Conservation (phyloP, 352 stramenopile species). For the Chrysophaeum taylorii region DNA sequence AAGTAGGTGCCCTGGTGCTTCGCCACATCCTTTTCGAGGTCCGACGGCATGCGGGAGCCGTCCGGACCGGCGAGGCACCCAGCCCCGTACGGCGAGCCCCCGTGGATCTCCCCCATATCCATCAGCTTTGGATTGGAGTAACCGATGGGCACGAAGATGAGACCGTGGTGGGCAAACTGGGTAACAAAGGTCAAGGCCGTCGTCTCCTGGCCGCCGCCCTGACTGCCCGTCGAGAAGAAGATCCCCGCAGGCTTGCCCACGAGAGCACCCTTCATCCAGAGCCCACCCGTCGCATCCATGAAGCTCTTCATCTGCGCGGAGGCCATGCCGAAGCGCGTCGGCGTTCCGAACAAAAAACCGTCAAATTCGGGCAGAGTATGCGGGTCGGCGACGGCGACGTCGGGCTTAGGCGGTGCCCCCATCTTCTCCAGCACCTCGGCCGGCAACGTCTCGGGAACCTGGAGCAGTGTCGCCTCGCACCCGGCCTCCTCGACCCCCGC, state of each 20-base stretch:
- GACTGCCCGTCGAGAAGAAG: conserved; percentile 66
- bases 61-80: conserved; percentile 65
- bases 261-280: conserved; percentile 65
- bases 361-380: conserved; percentile 56
- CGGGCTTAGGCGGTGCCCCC: conserved; percentile 46
- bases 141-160: conserved; percentile 76
- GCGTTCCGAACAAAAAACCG: conserved; percentile 69
- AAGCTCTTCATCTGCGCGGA: conserved; percentile 75
- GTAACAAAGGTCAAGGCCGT: conserved; percentile 63
- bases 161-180: conserved; percentile 72
- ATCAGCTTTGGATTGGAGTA: conserved; percentile 45
- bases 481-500: conserved; percentile 53
- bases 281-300: conserved; percentile 63
- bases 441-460: conserved; percentile 60
- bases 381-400: conserved; percentile 44
- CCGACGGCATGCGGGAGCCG: conserved; percentile 58
- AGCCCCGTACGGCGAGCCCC: conserved; percentile 59
- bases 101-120: conserved; percentile 64
- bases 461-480: conserved; percentile 50
- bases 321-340: conserved; percentile 62
- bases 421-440: conserved; percentile 65
- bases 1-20: conserved; percentile 68
- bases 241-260: conserved; percentile 64
- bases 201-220: conserved; percentile 73
- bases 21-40: conserved; percentile 63